Conservation (phyloP, 2,329 filamentous ascomycete genomes). For the Eurotiales sp. region DNA sequence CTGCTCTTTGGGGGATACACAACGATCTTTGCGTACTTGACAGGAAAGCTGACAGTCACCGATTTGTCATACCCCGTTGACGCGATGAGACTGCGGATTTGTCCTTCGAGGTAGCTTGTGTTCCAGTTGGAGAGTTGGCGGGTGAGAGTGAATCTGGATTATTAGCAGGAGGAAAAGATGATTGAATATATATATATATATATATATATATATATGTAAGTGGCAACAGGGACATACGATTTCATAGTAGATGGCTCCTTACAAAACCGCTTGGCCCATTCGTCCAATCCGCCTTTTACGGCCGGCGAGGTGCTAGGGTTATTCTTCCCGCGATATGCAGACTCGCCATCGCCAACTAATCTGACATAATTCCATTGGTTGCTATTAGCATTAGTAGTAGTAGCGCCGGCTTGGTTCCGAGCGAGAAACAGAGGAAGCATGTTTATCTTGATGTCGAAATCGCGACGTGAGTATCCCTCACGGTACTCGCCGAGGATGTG, state of each 20-base stretch:
- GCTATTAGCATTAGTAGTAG: no score
- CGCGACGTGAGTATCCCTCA: constrained; percentile 14
- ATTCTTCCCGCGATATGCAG: constrained; percentile 15
- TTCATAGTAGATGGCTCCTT: constrained; percentile 19
- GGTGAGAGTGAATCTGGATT: constrained; percentile 12
- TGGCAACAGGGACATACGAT: no score
- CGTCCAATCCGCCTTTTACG: constrained; percentile 17
- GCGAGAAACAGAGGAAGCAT: constrained; percentile 22
- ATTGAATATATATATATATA: no score
- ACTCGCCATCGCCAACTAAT: constrained; percentile 15
- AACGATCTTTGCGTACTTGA: constrained; percentile 19
- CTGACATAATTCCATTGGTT: constrained; percentile 18
- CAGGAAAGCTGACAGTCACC: constrained; percentile 22
- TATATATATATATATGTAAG: no score
- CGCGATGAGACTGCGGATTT: constrained; percentile 24
- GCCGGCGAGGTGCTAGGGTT: constrained; percentile 9
- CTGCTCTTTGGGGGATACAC: constrained; percentile 18
- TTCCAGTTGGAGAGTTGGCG: constrained; percentile 17
- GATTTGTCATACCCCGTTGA: constrained; percentile 23
- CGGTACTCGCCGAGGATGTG: constrained; percentile 22
- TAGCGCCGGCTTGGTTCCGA: no score
- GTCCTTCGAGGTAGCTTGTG: constrained; percentile 21
- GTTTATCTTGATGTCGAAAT: constrained; percentile 26
- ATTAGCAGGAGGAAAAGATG: not conserved
- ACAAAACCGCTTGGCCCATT: constrained; percentile 22